phyloP scores from a whole-genome alignment of 2,329 filamentous ascomycete genomes.

The Colletotrichum sp. region DNA sequence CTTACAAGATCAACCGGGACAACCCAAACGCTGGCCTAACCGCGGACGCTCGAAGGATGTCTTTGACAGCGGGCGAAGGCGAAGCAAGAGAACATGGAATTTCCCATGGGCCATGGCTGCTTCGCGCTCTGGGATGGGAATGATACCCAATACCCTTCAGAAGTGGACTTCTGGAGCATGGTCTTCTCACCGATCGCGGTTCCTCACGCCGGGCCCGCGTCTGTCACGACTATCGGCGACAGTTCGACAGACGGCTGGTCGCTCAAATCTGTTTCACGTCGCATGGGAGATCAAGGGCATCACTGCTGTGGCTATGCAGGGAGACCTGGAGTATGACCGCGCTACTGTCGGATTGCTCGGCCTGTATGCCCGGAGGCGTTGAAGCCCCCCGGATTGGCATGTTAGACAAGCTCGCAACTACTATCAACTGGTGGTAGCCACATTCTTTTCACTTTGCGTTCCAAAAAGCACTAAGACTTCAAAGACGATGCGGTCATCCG shows the following conservation, averaged over 20 bases:
- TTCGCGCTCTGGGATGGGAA: neutral
- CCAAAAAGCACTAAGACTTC: neutral
- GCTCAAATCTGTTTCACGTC: neutral
- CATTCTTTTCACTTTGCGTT: neutral
- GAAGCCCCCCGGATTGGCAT: rapidly evolving
- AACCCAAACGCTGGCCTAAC: neutral
- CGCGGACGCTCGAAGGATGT: neutral
- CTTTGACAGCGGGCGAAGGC: neutral
- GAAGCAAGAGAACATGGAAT: neutral
- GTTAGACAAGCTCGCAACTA: too few relatives aligned
- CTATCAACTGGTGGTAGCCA: too few relatives aligned
- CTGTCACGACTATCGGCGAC: neutral
- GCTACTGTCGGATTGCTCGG: neutral
- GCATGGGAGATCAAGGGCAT: neutral
- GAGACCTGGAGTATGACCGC: neutral
- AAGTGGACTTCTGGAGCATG: neutral
- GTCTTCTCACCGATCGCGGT: neutral
- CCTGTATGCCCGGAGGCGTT: neutral
- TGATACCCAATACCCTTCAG: neutral
- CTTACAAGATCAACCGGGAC: neutral
- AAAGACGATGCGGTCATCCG: neutral
- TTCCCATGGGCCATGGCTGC: neutral
- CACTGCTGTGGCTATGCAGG: neutral
- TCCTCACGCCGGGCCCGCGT: neutral
- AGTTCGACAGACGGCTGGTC: neutral